Base-by-base conservation (phyloP, 2,329 filamentous ascomycete genomes). In the Aspergillus bombycis region DNA sequence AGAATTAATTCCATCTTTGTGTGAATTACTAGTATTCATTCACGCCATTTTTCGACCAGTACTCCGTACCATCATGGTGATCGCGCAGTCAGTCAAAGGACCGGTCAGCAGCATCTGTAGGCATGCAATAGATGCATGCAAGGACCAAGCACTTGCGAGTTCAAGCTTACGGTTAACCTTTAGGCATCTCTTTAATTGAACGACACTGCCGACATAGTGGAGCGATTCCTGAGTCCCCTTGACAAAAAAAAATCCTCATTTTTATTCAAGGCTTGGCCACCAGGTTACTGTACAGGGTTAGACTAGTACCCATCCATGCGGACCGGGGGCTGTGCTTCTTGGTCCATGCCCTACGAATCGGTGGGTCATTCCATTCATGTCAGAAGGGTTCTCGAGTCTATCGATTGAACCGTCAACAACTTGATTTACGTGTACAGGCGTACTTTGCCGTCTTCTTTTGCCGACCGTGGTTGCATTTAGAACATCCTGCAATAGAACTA, bases 171-270 rank as follows among this genome's bases (percentile, higher is more conserved):
- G 19, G 12, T 23, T 19, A 21, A 54, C 30, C 28, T 54, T 54
- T 54, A 54, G 52, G 30, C 52, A 54, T 54, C 52, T 54, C 16
- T 36, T 21, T 19, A 41, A 36, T 16, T 54, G 23, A 38, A 9
- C 21, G 23, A 55, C 52, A 55, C 52, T 55, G 52, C 52, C 52
- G n/a, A 19, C 16, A 32, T 32, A 55, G 52, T 55, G 52, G 52
- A 55, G n/a, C 19, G 10, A 5, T 9, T 23, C 32, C 21, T 1
- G 21, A n/a, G 52, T 36, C 30, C 14, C 14, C 23, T 23, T 9
- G 23, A 6, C 9, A 10, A 53, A 36, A 36, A 16, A 16, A 28
- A 28, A 28, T 4, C 5, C 26, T 9, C 7, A 50, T n/a, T 28
- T 8, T 43, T 43, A 46, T 26, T 19, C n/a, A 11, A 11, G 5